Percentiles rank a stretch among this genome's conserved stretches.
Evolutionary conservation across 495 filamentous ascomycete species (phyloP).

Genomic region (Penicillium angulare): DNA sequence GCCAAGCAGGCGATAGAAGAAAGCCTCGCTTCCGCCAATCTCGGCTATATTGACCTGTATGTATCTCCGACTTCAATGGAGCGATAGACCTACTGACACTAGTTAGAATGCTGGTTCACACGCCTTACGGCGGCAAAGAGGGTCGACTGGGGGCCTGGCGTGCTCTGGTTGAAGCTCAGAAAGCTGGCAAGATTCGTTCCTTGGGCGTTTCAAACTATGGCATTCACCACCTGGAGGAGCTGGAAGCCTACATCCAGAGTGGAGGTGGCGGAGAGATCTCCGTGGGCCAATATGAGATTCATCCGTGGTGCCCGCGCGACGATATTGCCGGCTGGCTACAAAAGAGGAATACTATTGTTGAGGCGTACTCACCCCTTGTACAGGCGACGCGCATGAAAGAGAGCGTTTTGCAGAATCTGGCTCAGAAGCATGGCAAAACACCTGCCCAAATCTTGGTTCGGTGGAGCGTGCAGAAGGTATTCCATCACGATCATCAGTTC

Average conservation of each 20-base stretch:
- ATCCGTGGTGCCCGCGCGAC: conserved; percentile 78
- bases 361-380: conserved; percentile 82
- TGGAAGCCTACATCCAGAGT: conserved; percentile 72
- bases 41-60: conserved; percentile 58
- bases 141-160: conserved; percentile 52
- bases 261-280: conserved; percentile 73
- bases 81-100: not conserved
- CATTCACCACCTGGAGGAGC: conserved; percentile 54
- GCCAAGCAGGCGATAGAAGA: conserved; percentile 50
- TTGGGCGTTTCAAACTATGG: conserved; percentile 58
- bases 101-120: conserved; percentile 51
- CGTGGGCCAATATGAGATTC: conserved; percentile 86
- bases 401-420: conserved; percentile 55
- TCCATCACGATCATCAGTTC: not conserved
- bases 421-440: conserved; percentile 69
- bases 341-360: conserved; percentile 63
- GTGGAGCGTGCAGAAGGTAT: conserved; percentile 83
- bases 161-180: conserved; percentile 55
- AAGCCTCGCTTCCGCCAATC: conserved; percentile 41
- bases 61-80: not conserved
- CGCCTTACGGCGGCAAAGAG: conserved; percentile 53
- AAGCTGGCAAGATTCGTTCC: conserved; percentile 50
- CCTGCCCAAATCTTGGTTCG: conserved; percentile 76
- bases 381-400: conserved; percentile 66
- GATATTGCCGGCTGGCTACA: conserved; percentile 78